These are phyloP conservation scores for Cicer bijugum DNA, from an alignment of 306 rosid species.

Conservation along the genomic window DNA sequence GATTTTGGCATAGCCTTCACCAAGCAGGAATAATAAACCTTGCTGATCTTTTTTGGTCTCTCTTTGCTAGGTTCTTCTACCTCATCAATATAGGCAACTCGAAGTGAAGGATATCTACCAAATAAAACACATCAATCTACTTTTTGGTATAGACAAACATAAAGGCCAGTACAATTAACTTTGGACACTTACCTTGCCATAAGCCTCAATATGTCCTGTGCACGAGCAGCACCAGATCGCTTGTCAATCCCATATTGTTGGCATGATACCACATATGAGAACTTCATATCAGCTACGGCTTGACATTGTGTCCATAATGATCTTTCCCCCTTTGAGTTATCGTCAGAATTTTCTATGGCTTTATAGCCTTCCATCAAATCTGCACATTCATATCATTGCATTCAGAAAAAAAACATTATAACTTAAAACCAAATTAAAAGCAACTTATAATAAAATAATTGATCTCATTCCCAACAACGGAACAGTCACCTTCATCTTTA, in stretches of 20 bases:
- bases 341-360: constrained; percentile 86
- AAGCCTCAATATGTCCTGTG: constrained; percentile 86
- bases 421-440: constrained; percentile 21
- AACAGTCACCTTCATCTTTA: constrained; percentile 71
- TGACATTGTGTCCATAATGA: constrained; percentile 94
- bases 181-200: constrained; percentile 73
- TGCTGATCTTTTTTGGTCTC: constrained; percentile 72
- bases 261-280: constrained; percentile 95
- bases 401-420: constrained; percentile 15
- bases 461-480: constrained; percentile 14
- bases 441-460: background rate
- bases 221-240: constrained; percentile 84
- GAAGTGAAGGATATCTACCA: constrained; percentile 90
- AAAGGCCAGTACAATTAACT: background rate
- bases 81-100: constrained; percentile 95
- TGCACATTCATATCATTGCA: constrained; percentile 48
- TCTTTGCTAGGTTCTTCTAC: constrained; percentile 92
- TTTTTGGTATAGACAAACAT: background rate
- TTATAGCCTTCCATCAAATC: constrained; percentile 97
- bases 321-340: constrained; percentile 76
- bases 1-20: constrained; percentile 96
- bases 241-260: constrained; percentile 92
- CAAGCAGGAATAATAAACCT: constrained; percentile 84
- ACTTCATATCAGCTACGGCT: constrained; percentile 96
- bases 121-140: constrained; percentile 32